A percentile compares a stretch with the other conserved stretches of the same genome.
phyloP scores from a whole-genome alignment of 1,284 basidiomycete species.

The Ceratobasidium theobromae region DNA sequence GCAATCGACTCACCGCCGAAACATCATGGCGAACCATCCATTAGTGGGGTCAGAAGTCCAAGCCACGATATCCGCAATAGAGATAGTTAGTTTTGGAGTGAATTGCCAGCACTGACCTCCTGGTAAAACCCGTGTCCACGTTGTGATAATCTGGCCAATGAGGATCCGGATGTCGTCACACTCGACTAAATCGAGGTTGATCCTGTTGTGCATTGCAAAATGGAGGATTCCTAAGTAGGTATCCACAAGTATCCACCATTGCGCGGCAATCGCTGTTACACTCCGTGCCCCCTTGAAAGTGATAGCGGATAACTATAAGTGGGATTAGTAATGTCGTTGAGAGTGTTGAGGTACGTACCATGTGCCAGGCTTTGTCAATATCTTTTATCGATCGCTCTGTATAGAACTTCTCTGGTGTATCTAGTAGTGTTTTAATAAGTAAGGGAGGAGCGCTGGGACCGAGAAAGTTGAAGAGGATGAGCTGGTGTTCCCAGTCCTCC shows the following conservation, averaged over 20 bases:
- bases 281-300: neutral
- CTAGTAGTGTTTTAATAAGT: neutral
- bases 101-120: neutral
- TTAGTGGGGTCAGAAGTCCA: neutral
- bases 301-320: neutral
- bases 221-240: neutral
- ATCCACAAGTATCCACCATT: neutral
- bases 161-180: neutral
- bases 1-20: neutral
- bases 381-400: neutral
- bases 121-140: neutral
- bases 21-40: neutral
- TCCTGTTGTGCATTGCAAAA: neutral
- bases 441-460: neutral
- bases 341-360: neutral
- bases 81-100: neutral
- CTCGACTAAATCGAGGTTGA: neutral
- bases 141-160: neutral
- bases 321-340: neutral
- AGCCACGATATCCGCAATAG: neutral
- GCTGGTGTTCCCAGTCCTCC: slow-evolving; percentile 1
- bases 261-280: neutral
- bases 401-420: neutral
- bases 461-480: neutral
- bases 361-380: neutral